Percentiles rank a stretch among this genome's conserved stretches.
Conservation (phyloP, 441 rosid species). For the Aquilaria agallochum region DNA sequence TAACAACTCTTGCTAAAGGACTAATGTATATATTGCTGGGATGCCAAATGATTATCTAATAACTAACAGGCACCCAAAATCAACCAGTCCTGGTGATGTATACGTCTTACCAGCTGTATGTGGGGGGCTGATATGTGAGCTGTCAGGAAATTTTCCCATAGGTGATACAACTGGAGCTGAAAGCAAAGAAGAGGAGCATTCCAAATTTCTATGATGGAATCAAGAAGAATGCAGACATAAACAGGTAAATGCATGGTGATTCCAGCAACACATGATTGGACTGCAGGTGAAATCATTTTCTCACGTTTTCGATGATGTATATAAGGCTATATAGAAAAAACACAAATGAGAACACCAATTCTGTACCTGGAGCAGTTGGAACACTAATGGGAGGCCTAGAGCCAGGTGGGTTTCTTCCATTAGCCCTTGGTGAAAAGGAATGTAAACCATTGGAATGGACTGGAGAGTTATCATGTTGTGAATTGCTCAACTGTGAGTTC, state of each 20-base stretch:
- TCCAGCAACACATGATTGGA: conserved; percentile 13
- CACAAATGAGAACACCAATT: conserved; percentile 6
- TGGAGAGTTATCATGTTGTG: conserved; percentile 21
- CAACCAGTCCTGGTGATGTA: conserved; percentile 30
- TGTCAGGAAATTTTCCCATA: conserved; percentile 23
- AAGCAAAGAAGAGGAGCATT: background rate
- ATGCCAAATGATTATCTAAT: background rate
- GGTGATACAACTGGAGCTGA: conserved; percentile 35
- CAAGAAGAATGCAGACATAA: too few species aligned
- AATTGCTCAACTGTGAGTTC: conserved; percentile 9
- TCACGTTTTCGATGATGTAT: too few species aligned
- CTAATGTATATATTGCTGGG: too few species aligned
- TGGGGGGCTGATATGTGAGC: conserved; percentile 36
- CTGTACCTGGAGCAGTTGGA: conserved; percentile 32
- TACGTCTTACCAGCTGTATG: conserved; percentile 38
- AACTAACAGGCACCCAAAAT: conserved; percentile 11
- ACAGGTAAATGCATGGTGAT: too few species aligned
- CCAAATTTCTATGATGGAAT: too few species aligned
- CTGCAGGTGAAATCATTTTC: conserved; percentile 22
- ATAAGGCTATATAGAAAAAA: background rate
- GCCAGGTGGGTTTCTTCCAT: conserved; percentile 14
- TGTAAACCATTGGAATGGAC: conserved; percentile 23
- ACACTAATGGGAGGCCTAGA: conserved; percentile 19
- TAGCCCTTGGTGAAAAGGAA: conserved; percentile 6
- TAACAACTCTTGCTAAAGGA: too few species aligned